phyloP scores from a whole-genome alignment of 768 basidiomycete species.

The Collybiopsis confluens region DNA sequence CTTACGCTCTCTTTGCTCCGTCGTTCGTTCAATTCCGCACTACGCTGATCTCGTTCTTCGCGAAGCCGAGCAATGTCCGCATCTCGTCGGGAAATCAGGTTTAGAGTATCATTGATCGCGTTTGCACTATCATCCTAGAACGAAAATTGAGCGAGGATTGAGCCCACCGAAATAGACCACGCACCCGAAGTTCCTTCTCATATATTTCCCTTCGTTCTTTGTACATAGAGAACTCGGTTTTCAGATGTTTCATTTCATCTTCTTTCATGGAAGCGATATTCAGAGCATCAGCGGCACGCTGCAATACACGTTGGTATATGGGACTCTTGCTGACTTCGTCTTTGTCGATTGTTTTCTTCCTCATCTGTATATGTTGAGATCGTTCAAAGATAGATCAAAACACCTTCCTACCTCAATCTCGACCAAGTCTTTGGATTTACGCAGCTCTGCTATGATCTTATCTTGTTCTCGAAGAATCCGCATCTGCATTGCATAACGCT shows the following conservation, averaged over 20 bases:
- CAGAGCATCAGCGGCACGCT: not conserved
- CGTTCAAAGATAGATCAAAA: not conserved
- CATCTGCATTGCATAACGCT: conserved; percentile 34
- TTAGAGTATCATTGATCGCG: conserved; percentile 59
- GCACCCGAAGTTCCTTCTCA: conserved; percentile 1
- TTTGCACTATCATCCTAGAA: conserved; percentile 36
- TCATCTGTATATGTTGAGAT: not conserved
- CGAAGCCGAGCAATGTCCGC: conserved; percentile 64
- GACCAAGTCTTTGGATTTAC: conserved; percentile 40
- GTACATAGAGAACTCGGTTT: not conserved
- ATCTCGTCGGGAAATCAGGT: conserved; percentile 59
- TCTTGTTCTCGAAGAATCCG: conserved; percentile 24
- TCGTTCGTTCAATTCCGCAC: conserved; percentile 64
- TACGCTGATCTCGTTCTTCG: conserved; percentile 64
- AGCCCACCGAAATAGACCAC: conserved; percentile 13
- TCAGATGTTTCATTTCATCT: conserved; percentile 38
- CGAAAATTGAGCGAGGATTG: conserved; percentile 12
- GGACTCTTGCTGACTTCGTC: not conserved
- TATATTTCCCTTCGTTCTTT: not conserved
- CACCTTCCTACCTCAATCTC: not conserved
- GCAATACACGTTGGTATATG: conserved; percentile 7
- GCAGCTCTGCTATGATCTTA: conserved; percentile 43
- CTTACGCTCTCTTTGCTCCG: conserved; percentile 61
- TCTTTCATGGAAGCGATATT: conserved; percentile 7
- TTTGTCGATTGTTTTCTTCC: not conserved